Evolutionary conservation across 2,329 filamentous ascomycete species (phyloP).

Genomic region (Exophiala lecanii-corni): DNA sequence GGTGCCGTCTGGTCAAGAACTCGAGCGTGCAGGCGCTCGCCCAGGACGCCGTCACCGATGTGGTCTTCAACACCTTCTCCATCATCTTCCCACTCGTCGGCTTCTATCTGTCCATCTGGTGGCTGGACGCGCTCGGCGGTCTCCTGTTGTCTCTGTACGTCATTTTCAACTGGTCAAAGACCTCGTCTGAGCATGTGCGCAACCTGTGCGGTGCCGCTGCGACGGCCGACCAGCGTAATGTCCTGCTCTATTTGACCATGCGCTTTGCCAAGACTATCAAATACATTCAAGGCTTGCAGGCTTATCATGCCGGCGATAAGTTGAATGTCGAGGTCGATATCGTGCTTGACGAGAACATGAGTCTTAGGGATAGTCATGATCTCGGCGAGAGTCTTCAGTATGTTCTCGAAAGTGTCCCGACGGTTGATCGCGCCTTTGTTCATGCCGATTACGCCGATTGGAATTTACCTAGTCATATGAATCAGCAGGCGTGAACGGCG

Average conservation of each 20-base stretch:
- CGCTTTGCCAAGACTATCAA: conserved; percentile 84
- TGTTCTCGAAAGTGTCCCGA: conserved; percentile 77
- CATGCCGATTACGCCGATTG: conserved; percentile 42
- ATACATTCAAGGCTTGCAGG: conserved; percentile 78
- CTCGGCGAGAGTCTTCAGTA: conserved; percentile 74
- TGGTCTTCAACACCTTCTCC: conserved; percentile 85
- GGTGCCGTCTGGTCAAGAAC: conserved; percentile 81
- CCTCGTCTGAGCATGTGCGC: conserved; percentile 70
- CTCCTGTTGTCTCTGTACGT: conserved; percentile 73
- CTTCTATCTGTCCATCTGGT: conserved; percentile 74
- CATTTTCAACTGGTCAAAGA: conserved; percentile 72
- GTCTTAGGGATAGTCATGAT: conserved; percentile 75
- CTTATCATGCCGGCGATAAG: conserved; percentile 82
- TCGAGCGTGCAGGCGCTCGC: conserved; percentile 77
- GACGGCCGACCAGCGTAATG: conserved; percentile 74
- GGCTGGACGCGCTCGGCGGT: conserved; percentile 75
- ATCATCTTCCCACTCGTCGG: conserved; percentile 82
- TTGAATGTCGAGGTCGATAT: conserved; percentile 80
- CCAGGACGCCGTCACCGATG: conserved; percentile 66
- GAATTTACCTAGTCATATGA: conserved; percentile 42
- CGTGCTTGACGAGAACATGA: conserved; percentile 71
- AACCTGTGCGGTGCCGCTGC: conserved; percentile 76
- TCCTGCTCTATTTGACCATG: conserved; percentile 87
- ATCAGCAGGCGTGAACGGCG: conserved; percentile 23
- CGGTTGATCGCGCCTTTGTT: conserved; percentile 68